Evolutionary conservation across 768 basidiomycete genomes (phyloP), one percentile per base, ranked within the genome.

Genomic region (Macrolepiota dolichaula): DNA sequence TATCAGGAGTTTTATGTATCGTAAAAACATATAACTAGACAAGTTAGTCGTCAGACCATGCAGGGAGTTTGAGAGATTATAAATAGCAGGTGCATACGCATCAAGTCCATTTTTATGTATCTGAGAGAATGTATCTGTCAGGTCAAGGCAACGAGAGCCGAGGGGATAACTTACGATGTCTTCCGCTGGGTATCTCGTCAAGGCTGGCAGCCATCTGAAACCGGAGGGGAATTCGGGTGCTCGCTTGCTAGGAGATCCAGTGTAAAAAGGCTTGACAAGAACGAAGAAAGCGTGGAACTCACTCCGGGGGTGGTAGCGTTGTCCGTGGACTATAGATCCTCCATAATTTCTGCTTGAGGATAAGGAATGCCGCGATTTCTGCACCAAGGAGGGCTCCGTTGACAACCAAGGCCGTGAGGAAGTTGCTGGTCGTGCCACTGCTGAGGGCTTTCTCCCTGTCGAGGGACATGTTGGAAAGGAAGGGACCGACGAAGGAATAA

Each of bases 81-180:
- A n/a, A 44, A 44, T 32, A 77, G 40, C 73, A 74, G 67, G 61
- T 73, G 80, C 77, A 65, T 81, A 88, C 69, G 88, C 86, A 71
- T 91, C 89, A 56, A 87, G 75, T 0, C 85, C 85, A 72, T 87
- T 87, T 69, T 83, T 82, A 17, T 76, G 68, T 62, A 83, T 85
- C 82, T 84, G 55, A 17, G 60, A 57, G 37, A 35, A 50, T 32
- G 46, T 36, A 55, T 35, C 4, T 10, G 36, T 24, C n/a, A 50
- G 37, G 22, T 22, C 25, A 29, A 25, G 17, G 7, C 15, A 15
- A 17, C 7, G 29, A 7, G 7, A 3, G 32, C 37, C 22, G 27
- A 10, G 54, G 50, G 7, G 22, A 17, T 38, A 38, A 73, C 80
- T 37, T 65, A 82, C 81, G 57, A 83, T 80, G 25, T 82, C 80